These are phyloP conservation scores for Teratosphaeria viscida DNA, from an alignment of 2,329 filamentous ascomycete genomes.

Conservation along the genomic window DNA sequence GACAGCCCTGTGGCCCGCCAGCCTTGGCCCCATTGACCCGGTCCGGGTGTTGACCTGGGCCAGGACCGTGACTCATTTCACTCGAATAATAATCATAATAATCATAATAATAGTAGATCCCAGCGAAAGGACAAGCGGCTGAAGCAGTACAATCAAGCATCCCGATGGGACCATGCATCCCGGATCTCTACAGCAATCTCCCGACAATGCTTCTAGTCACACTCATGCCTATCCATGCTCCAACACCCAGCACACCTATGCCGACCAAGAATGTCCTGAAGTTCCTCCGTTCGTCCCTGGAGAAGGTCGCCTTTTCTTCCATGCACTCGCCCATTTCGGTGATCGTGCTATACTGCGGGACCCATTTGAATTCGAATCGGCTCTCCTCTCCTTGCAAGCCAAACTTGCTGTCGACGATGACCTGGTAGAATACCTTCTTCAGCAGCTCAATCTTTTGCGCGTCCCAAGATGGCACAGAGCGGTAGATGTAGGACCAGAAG, in stretches of 20 bases:
- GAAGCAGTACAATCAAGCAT: background rate
- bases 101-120: background rate
- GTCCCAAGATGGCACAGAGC: conserved; percentile 40
- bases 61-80: background rate
- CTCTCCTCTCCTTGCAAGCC: conserved; percentile 52
- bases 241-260: conserved; percentile 12
- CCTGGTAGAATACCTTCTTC: conserved; percentile 45
- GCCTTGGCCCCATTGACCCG: background rate
- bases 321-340: conserved; percentile 38
- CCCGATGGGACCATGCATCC: background rate
- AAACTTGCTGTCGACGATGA: conserved; percentile 53
- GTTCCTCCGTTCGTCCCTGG: conserved; percentile 38
- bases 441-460: conserved; percentile 42
- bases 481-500: conserved; percentile 42
- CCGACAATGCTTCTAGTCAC: conserved; percentile 11
- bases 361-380: conserved; percentile 61
- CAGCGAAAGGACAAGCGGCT: background rate
- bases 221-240: conserved; percentile 10
- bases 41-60: background rate
- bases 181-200: conserved; percentile 6
- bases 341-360: conserved; percentile 45
- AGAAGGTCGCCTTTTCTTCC: conserved; percentile 28
- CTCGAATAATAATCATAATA: background rate
- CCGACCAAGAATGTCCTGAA: conserved; percentile 36
- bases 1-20: background rate